Base-by-base conservation (phyloP, 2,329 filamentous ascomycete genomes). In the Beauveria sp. region DNA sequence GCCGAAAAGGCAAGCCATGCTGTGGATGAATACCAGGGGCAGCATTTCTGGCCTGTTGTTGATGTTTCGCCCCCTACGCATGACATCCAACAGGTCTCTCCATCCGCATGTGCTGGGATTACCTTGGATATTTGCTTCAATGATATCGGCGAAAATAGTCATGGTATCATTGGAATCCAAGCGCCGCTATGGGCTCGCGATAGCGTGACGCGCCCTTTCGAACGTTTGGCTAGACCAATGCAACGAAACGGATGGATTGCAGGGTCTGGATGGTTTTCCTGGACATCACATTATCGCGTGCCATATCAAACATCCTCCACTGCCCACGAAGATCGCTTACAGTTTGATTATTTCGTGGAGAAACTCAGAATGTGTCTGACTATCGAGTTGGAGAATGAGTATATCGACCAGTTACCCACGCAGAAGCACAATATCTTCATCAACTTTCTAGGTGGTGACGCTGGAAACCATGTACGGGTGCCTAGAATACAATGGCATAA, bases 201-300 rank as follows among this genome's bases (percentile, higher is more conserved):
- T 26, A n/a, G 26, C 16, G 42, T 9, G 20, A 34, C 50, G 9
- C 28, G 8, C 8, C n/a, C 22, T 26, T 61, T 55, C 24, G 53
- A 61, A 34, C 26, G 22, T 14, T 26, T 61, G 4, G 46, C 52
- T 7, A 12, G 7, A 7, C n/a, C 60, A 38, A 55, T 61, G 52
- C 52, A 42, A 24, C 45, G 22, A 40, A 22, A 38, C 24, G 53
- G 53, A 20, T 61, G 60, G 60, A 55, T 61, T 28, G 22, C 45
- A n/a, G 46, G n/a, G 3, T 56, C 51, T 26, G 5, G 5, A 24
- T 61, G 60, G 60, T 61, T 51, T 45, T 61, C 60, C 26, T 61
- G 60, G 60, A 40, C 46, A 24, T 50, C 60, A 14, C 7, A 42
- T 30, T 10, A 57, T 28, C 20, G 46, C 10, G 3, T 14, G 8